A percentile compares a stretch with the other conserved stretches of the same genome.
Conservation (phyloP, 352 stramenopile species). For the Pythium biforme region DNA sequence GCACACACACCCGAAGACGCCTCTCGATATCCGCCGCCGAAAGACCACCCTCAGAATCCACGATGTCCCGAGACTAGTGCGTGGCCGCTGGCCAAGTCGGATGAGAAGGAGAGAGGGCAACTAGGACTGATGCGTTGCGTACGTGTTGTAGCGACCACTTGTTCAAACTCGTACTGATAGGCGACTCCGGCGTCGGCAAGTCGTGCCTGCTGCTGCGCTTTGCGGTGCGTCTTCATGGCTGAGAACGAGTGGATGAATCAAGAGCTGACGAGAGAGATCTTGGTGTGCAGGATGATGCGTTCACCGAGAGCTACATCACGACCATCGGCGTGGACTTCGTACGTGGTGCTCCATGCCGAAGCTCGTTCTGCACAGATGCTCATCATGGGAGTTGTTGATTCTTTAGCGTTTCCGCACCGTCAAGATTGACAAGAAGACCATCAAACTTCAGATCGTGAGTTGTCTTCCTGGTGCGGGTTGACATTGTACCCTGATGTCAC, state of each 20-base stretch:
- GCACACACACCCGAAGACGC: conserved; percentile 1
- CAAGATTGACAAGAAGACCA: conserved; percentile 98
- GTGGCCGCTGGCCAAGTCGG: conserved; percentile 11
- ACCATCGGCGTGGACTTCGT: conserved; percentile 96
- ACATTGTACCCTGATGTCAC: neutral
- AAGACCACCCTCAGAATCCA: conserved; percentile 7
- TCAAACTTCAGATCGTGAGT: conserved; percentile 97
- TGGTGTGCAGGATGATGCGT: conserved; percentile 90
- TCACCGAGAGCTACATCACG: conserved; percentile 98
- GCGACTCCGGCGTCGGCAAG: conserved; percentile 98
- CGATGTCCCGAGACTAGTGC: conserved; percentile 84
- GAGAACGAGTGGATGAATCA: neutral
- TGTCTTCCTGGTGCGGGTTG: neutral
- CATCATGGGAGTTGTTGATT: conserved; percentile 15
- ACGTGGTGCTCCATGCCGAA: conserved; percentile 37
- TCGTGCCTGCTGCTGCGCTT: conserved; percentile 98
- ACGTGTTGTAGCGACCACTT: conserved; percentile 84
- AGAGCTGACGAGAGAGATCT: neutral
- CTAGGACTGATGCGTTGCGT: neutral
- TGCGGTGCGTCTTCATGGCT: conserved; percentile 61
- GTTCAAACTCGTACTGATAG: conserved; percentile 99
- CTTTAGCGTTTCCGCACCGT: conserved; percentile 93
- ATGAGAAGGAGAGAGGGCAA: neutral
- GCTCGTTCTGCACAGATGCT: too few species aligned
- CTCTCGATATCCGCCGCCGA: neutral